These are phyloP conservation scores for Ilex paraguariensis DNA, from an alignment of 305 asterid species.

Conservation along the genomic window DNA sequence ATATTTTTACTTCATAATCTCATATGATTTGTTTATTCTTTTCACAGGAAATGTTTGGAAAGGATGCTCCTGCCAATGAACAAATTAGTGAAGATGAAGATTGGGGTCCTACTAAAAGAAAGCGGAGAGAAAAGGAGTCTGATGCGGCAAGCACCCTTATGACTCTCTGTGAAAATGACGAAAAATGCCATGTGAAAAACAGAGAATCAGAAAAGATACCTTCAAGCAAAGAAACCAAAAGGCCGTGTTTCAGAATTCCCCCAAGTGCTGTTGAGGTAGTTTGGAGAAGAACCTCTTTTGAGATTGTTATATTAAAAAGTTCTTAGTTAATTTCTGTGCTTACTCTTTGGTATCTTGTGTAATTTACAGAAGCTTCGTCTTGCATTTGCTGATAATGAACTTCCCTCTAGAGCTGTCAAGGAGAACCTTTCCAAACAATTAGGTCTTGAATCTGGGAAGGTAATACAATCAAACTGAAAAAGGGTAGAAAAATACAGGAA, in stretches of 20 bases:
- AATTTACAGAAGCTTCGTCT: constrained; percentile 68
- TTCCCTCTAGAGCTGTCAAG: constrained; percentile 71
- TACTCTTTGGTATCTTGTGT: constrained; percentile 10
- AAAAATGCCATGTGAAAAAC: constrained; percentile 28
- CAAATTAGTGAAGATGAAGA: constrained; percentile 93
- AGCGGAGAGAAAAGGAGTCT: constrained; percentile 58
- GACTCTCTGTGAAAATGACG: constrained; percentile 46
- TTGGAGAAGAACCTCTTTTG: background rate
- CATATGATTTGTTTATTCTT: constrained; percentile 6
- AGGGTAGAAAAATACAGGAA: background rate
- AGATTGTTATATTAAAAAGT: background rate
- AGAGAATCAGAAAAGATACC: constrained; percentile 28
- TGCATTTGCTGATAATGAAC: constrained; percentile 87
- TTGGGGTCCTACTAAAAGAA: constrained; percentile 84
- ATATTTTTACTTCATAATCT: too few species aligned
- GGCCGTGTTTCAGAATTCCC: constrained; percentile 71
- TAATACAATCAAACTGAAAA: constrained; percentile 15
- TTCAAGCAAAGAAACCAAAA: constrained; percentile 32
- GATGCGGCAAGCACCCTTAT: constrained; percentile 58
- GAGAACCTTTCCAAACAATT: constrained; percentile 68
- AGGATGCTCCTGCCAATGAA: constrained; percentile 46
- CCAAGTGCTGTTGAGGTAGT: constrained; percentile 71
- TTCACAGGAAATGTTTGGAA: constrained; percentile 88
- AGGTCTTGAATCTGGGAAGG: constrained; percentile 83
- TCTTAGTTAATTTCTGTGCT: constrained; percentile 7